Percentiles rank a stretch among this genome's conserved stretches.
Evolutionary conservation across 2,329 filamentous ascomycete species (phyloP).

Genomic region (Xylariaceae sp.): DNA sequence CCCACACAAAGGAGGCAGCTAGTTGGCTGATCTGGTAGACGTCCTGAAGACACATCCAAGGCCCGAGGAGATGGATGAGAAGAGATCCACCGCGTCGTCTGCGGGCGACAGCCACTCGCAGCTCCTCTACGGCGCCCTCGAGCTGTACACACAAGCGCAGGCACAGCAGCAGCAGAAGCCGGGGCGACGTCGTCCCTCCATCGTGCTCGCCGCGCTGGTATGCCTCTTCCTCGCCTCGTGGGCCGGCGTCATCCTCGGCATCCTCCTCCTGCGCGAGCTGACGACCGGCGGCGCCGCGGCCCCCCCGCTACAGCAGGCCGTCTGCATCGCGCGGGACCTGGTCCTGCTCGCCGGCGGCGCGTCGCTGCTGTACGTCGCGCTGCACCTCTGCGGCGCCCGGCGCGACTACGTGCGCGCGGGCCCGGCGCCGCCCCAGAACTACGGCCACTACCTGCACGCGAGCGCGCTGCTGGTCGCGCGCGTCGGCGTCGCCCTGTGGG

Average conservation of each 20-base stretch:
- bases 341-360: conserved; percentile 21
- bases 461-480: conserved; percentile 23
- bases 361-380: conserved; percentile 19
- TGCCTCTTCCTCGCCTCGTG: conserved; percentile 22
- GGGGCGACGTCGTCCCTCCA: conserved; percentile 14
- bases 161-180: too few species aligned
- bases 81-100: too few species aligned
- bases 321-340: conserved; percentile 23
- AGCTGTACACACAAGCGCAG: conserved; percentile 15
- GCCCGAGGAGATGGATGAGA: too few species aligned
- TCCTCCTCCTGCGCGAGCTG: conserved; percentile 17
- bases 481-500: conserved; percentile 22
- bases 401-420: conserved; percentile 15
- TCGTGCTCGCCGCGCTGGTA: conserved; percentile 21
- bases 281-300: conserved; percentile 8
- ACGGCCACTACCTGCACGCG: conserved; percentile 22
- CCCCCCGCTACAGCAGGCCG: conserved; percentile 12
- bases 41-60: too few species aligned
- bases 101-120: conserved; percentile 11
- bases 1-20: too few species aligned
- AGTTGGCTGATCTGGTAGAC: too few species aligned
- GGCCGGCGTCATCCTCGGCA: conserved; percentile 20
- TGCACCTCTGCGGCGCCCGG: conserved; percentile 23
- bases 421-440: conserved; percentile 19
- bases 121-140: conserved; percentile 17